Percentiles rank a stretch among this genome's conserved stretches.
Conservation (phyloP, 2,329 filamentous ascomycete genomes). For the Teratosphaeria viscida region DNA sequence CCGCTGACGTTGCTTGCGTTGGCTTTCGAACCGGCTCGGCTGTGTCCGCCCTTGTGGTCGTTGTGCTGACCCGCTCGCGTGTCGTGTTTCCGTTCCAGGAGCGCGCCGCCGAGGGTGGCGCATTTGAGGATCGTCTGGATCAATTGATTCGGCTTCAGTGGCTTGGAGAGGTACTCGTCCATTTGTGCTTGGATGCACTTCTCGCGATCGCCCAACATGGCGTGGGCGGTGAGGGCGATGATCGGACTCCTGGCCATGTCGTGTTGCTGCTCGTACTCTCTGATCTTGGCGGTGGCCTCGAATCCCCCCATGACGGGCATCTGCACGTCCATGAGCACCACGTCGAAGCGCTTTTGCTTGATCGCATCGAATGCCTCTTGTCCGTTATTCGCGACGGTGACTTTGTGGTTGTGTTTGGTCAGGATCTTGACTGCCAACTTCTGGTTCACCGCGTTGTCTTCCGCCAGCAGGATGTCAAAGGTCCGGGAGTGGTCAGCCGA, state of each 20-base stretch:
- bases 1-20: neutral
- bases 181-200: conserved; percentile 98
- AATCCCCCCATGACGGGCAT: conserved; percentile 99
- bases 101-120: conserved; percentile 75
- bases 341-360: conserved; percentile 85
- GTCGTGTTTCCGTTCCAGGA: conserved; percentile 63
- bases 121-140: conserved; percentile 98
- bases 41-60: neutral
- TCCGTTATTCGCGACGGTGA: conserved; percentile 90
- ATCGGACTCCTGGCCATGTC: conserved; percentile 80
- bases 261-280: conserved; percentile 80
- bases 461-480: conserved; percentile 87
- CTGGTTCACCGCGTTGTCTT: conserved; percentile 97
- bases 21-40: neutral
- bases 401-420: conserved; percentile 88
- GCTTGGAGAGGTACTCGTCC: conserved; percentile 98
- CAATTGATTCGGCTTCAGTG: conserved; percentile 89
- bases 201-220: conserved; percentile 96
- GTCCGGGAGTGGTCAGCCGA: conserved; percentile 90
- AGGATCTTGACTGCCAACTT: conserved; percentile 91
- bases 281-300: conserved; percentile 91
- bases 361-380: conserved; percentile 87
- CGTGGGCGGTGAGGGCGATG: conserved; percentile 91
- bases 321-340: conserved; percentile 97
- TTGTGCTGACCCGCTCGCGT: conserved; percentile 15